These are phyloP conservation scores for Paecilomyces fulvus DNA, from an alignment of 2,329 filamentous ascomycete genomes.

Conservation along the genomic window DNA sequence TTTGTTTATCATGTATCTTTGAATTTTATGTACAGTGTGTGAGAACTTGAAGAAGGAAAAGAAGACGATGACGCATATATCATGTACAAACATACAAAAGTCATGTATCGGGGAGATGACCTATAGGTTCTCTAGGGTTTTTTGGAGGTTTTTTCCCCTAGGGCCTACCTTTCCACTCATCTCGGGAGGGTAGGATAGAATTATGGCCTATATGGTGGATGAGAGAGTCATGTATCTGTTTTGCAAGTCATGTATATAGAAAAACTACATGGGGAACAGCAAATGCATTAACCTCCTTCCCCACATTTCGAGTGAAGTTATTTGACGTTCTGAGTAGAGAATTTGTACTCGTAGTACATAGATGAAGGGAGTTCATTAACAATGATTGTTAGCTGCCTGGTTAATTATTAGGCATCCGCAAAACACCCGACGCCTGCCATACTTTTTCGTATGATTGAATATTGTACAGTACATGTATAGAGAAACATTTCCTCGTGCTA, in stretches of 20 bases:
- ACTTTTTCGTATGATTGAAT: neutral
- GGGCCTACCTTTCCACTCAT: neutral
- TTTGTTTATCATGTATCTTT: neutral
- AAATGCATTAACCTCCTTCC: neutral
- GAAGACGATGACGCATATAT: neutral
- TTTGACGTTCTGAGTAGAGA: neutral
- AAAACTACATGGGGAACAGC: neutral
- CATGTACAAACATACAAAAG: neutral
- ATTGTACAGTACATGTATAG: neutral
- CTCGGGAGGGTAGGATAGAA: neutral
- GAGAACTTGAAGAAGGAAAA: neutral
- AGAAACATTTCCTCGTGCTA: neutral
- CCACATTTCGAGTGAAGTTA: neutral
- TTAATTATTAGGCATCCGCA: neutral
- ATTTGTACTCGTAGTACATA: neutral
- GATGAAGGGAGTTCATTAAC: neutral
- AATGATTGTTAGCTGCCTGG: neutral
- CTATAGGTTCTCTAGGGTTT: neutral
- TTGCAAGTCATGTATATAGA: neutral
- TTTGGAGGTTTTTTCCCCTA: neutral
- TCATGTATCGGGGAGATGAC: neutral
- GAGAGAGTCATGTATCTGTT: neutral
- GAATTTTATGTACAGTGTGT: neutral
- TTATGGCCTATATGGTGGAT: neutral
- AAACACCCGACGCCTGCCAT: neutral